Evolutionary conservation across 768 basidiomycete species (phyloP).

Genomic region (Suillus clintonianus): DNA sequence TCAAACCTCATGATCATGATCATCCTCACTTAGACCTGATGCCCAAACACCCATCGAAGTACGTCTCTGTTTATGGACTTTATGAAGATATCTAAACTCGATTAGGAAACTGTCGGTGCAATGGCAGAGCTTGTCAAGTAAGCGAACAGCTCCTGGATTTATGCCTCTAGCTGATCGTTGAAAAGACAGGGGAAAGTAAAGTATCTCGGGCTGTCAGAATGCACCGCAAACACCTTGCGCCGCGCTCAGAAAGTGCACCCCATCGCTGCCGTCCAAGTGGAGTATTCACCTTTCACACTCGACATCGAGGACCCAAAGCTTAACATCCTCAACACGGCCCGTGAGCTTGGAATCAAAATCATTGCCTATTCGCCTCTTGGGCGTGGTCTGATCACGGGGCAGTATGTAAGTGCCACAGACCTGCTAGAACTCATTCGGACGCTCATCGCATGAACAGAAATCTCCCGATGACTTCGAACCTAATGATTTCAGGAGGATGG

Average conservation of each 20-base stretch:
- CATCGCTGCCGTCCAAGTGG: constrained; percentile 50
- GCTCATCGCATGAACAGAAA: constrained; percentile 19
- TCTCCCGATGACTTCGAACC: constrained; percentile 34
- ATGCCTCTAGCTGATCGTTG: constrained; percentile 22
- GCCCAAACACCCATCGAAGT: constrained; percentile 49
- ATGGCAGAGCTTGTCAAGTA: constrained; percentile 57
- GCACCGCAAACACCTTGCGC: constrained; percentile 46
- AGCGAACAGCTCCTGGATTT: not conserved
- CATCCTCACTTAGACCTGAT: constrained; percentile 36
- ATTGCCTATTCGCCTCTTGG: constrained; percentile 57
- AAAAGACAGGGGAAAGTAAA: constrained; percentile 47
- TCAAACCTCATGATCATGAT: not conserved
- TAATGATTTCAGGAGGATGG: constrained; percentile 21
- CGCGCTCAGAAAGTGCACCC: constrained; percentile 54
- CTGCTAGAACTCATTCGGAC: not conserved
- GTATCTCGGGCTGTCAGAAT: constrained; percentile 56
- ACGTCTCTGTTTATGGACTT: constrained; percentile 4
- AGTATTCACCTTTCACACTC: constrained; percentile 52
- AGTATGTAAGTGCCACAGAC: constrained; percentile 33
- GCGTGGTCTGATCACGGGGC: constrained; percentile 51
- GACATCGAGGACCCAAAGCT: constrained; percentile 48
- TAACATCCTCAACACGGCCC: constrained; percentile 41
- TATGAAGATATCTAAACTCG: not conserved
- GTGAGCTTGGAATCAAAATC: constrained; percentile 51
- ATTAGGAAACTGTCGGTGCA: constrained; percentile 43